These are phyloP conservation scores for Polygonum aviculare DNA, from an alignment of 148 eudicot species.

Conservation along the genomic window DNA sequence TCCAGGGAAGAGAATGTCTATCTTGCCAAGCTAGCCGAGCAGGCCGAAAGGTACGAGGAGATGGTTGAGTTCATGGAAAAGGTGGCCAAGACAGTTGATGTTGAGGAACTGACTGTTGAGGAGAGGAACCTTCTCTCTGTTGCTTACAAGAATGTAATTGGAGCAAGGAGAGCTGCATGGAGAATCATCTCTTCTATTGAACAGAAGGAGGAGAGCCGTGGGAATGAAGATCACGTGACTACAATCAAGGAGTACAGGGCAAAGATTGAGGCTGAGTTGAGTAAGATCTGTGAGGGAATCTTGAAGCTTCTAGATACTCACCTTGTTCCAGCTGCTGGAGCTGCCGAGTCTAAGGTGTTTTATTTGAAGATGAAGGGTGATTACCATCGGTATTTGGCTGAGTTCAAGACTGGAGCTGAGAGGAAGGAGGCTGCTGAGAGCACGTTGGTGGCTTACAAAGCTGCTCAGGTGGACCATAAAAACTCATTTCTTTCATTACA, in stretches of 20 bases:
- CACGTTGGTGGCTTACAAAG: slow-evolving; percentile 32
- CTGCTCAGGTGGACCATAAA: slow-evolving; percentile 25
- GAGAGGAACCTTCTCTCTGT: slow-evolving; percentile 39
- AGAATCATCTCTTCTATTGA: slow-evolving; percentile 30
- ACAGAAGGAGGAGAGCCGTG: slow-evolving; percentile 36
- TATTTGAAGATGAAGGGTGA: slow-evolving; percentile 36
- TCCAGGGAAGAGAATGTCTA: slow-evolving; percentile 30
- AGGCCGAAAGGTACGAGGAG: slow-evolving; percentile 33
- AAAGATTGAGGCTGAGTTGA: slow-evolving; percentile 26
- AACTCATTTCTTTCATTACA: no score
- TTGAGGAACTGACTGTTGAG: slow-evolving; percentile 28
- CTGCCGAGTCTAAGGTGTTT: slow-evolving; percentile 34
- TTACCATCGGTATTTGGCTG: slow-evolving; percentile 29
- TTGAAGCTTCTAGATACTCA: slow-evolving; percentile 29
- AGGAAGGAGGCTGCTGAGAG: slow-evolving; percentile 29
- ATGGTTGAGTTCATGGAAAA: slow-evolving; percentile 39
- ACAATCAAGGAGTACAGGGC: slow-evolving; percentile 25
- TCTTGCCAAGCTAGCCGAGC: slow-evolving; percentile 34
- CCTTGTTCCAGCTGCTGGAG: slow-evolving; percentile 24
- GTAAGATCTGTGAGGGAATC: slow-evolving; percentile 31
- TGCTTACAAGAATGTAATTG: slow-evolving; percentile 34
- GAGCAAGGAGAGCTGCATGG: slow-evolving; percentile 33
- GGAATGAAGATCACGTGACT: slow-evolving; percentile 31
- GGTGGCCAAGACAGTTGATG: slow-evolving; percentile 22
- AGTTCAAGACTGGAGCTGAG: slow-evolving; percentile 29